Evolutionary conservation across 768 basidiomycete genomes (phyloP).

Genomic region (Xanthoconium purpureum): DNA sequence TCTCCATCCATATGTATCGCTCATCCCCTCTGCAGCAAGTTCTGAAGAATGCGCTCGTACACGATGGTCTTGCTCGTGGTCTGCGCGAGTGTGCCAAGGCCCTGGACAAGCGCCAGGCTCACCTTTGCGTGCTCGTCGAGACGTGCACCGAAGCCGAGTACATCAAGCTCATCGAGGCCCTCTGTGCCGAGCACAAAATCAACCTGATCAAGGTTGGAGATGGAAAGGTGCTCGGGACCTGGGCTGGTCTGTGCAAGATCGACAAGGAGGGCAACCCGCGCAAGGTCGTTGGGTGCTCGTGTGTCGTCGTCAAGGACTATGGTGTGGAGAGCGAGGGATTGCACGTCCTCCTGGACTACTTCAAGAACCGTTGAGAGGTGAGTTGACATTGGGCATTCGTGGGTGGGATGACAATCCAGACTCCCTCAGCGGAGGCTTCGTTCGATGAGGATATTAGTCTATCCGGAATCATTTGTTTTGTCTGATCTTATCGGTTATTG

Average conservation of each 20-base stretch:
- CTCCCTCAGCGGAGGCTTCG: conserved; percentile 85
- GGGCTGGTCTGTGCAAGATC: conserved; percentile 99
- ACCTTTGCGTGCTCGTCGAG: conserved; percentile 98
- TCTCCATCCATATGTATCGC: not conserved
- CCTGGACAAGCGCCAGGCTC: conserved; percentile 97
- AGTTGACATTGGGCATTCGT: conserved; percentile 17
- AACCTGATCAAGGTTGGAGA: conserved; percentile 99
- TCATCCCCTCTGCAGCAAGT: conserved; percentile 69
- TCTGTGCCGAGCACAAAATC: conserved; percentile 99
- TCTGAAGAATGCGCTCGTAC: conserved; percentile 96
- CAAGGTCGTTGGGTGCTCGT: conserved; percentile 90
- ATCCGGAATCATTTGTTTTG: conserved; percentile 35
- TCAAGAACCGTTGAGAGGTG: conserved; percentile 80
- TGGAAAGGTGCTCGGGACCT: conserved; percentile 95
- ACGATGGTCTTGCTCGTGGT: conserved; percentile 97
- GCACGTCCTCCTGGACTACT: conserved; percentile 91
- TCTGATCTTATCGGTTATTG: conserved; percentile 48
- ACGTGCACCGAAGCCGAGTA: conserved; percentile 99
- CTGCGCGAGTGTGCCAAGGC: conserved; percentile 98
- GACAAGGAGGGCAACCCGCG: conserved; percentile 98
- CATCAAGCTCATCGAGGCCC: conserved; percentile 99
- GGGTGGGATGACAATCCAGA: conserved; percentile 77
- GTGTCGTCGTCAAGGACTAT: conserved; percentile 98
- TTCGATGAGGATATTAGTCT: conserved; percentile 55
- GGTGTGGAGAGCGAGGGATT: conserved; percentile 93